Evolutionary conservation across 1,284 basidiomycete species (phyloP).

Genomic region (Rhodotorula sp.): DNA sequence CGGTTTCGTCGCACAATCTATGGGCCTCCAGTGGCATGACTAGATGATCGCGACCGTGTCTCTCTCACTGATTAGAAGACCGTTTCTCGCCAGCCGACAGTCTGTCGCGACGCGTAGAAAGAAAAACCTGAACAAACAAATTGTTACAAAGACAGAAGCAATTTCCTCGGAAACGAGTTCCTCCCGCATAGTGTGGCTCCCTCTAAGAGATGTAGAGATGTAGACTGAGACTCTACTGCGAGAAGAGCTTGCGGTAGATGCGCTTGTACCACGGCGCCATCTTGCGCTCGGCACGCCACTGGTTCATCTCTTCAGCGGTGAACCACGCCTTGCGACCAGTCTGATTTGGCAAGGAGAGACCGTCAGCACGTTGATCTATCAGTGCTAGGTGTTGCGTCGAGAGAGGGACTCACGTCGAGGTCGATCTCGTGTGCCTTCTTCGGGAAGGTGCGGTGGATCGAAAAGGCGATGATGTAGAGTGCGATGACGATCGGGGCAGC

Average conservation of each 20-base stretch:
- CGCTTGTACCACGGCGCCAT: slow-evolving; percentile 45
- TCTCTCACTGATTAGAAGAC: too few species aligned
- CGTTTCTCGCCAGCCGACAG: too few species aligned
- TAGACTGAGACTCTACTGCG: slow-evolving; percentile 19
- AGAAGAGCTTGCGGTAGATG: slow-evolving; percentile 49
- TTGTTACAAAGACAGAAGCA: neutral
- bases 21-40: slow-evolving; percentile 56
- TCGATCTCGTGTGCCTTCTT: slow-evolving; percentile 50
- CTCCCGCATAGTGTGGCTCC: too few species aligned
- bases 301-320: slow-evolving; percentile 49
- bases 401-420: slow-evolving; percentile 44
- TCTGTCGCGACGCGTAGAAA: too few species aligned
- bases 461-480: slow-evolving; percentile 48
- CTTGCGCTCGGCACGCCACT: slow-evolving; percentile 46
- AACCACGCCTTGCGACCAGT: slow-evolving; percentile 52
- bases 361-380: neutral
- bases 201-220: too few species aligned
- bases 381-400: too few species aligned
- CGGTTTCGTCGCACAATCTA: slow-evolving; percentile 54
- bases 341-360: neutral
- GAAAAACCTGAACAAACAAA: too few species aligned
- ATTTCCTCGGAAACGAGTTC: neutral
- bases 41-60: neutral
- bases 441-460: slow-evolving; percentile 49
- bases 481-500: slow-evolving; percentile 44